Conservation (phyloP, 768 basidiomycete species). For the Leccinellum luteum region DNA sequence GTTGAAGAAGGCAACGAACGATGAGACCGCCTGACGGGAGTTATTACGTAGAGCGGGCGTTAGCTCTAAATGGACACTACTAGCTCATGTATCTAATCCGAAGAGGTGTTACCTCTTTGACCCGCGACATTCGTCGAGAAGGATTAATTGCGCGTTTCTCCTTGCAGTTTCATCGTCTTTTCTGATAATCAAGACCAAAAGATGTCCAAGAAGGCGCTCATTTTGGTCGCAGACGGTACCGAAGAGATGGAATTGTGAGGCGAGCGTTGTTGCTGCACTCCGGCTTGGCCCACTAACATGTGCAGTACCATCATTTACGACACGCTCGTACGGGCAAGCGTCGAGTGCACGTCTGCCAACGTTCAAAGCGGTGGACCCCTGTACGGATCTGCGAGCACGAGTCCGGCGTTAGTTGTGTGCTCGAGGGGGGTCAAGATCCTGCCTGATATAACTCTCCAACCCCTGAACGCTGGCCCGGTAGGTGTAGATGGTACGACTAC, state of each 20-base stretch:
- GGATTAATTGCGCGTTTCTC: background rate
- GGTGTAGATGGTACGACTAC: constrained; percentile 12
- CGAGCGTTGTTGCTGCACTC: background rate
- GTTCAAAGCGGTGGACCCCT: constrained; percentile 37
- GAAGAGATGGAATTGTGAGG: constrained; percentile 83
- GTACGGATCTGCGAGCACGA: constrained; percentile 25
- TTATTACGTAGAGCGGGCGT: background rate
- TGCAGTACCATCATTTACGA: constrained; percentile 77
- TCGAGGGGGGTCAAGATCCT: constrained; percentile 74
- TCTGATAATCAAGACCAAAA: background rate
- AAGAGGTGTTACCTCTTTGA: constrained; percentile 1
- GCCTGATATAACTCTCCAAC: constrained; percentile 57
- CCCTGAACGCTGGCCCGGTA: constrained; percentile 47
- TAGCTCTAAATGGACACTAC: background rate
- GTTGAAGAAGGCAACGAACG: constrained; percentile 59
- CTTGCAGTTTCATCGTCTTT: background rate
- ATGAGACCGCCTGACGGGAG: constrained; percentile 35
- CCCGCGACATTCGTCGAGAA: background rate
- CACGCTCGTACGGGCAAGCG: constrained; percentile 74
- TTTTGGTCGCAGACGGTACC: constrained; percentile 78
- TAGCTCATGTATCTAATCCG: background rate
- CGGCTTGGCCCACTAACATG: background rate
- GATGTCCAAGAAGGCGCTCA: constrained; percentile 47
- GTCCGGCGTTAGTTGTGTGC: constrained; percentile 53
- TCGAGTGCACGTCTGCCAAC: constrained; percentile 65